Conservation (phyloP, 1,139 yeast genomes). For the Scheffersomyces segobiensis region DNA sequence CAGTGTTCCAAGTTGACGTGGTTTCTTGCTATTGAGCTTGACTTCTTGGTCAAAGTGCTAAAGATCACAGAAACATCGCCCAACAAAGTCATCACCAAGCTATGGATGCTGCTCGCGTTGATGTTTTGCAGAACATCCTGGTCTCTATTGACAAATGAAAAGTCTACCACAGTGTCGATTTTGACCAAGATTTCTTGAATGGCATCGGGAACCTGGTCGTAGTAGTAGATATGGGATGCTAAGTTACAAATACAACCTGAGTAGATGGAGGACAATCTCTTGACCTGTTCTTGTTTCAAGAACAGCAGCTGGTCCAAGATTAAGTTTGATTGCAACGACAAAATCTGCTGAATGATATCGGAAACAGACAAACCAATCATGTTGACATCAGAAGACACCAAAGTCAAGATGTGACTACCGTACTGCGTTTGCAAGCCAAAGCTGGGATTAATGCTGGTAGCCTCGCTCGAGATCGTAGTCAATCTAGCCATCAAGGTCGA, state of each 20-base stretch:
- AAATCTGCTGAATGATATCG: slow-evolving; percentile 68
- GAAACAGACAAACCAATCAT: slow-evolving; percentile 89
- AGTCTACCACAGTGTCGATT: slow-evolving; percentile 34
- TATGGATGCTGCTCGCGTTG: slow-evolving; percentile 19
- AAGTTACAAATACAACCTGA: slow-evolving; percentile 59
- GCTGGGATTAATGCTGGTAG: slow-evolving; percentile 21
- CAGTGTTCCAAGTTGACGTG: slow-evolving; percentile 45
- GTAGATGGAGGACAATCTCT: slow-evolving; percentile 30
- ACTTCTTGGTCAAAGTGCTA: slow-evolving; percentile 26
- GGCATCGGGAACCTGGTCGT: slow-evolving; percentile 79
- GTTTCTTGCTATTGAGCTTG: slow-evolving; percentile 39
- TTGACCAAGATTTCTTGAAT: slow-evolving; percentile 54
- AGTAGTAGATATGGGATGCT: slow-evolving; percentile 72
- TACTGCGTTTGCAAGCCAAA: slow-evolving; percentile 46
- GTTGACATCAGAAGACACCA: slow-evolving; percentile 77
- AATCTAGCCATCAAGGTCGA: slow-evolving; percentile 41
- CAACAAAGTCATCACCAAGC: slow-evolving; percentile 31
- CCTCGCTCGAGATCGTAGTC: slow-evolving; percentile 17
- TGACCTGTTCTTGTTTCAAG: slow-evolving; percentile 22
- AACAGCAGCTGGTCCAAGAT: slow-evolving; percentile 28
- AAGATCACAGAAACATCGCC: slow-evolving; percentile 37
- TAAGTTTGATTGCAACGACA: slow-evolving; percentile 56
- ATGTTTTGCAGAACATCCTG: slow-evolving; percentile 13
- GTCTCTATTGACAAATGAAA: slow-evolving; percentile 15
- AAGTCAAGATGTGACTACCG: slow-evolving; percentile 58